Percentiles rank a stretch among this genome's conserved stretches.
Conservation (phyloP, 2,329 filamentous ascomycete species). For the Monosporascus ibericus region DNA sequence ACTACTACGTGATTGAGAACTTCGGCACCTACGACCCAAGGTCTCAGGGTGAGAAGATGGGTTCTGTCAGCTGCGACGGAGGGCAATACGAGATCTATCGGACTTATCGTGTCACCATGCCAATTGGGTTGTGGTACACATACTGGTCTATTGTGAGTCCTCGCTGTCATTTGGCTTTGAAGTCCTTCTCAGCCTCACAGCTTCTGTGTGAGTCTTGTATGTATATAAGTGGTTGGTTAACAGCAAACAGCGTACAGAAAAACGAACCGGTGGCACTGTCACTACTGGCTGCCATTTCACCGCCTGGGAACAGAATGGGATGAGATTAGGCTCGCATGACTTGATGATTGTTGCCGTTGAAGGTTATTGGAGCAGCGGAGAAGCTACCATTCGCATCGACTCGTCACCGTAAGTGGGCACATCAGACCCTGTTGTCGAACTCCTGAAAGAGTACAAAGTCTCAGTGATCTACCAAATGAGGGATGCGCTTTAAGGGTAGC, state of each 20-base stretch:
- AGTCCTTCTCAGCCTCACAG: too few relatives aligned
- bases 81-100: slow-evolving; percentile 30
- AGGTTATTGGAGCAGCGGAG: slow-evolving; percentile 37
- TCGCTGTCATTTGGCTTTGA: too few relatives aligned
- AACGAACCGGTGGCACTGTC: slow-evolving; percentile 13
- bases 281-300: slow-evolving; percentile 26
- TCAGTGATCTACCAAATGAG: too few relatives aligned
- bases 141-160: too few relatives aligned
- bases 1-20: slow-evolving; percentile 37
- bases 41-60: slow-evolving; percentile 26
- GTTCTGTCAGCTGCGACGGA: slow-evolving; percentile 26
- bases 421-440: too few relatives aligned
- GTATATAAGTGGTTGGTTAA: too few relatives aligned
- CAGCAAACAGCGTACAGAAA: slow-evolving; percentile 20
- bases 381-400: slow-evolving; percentile 25
- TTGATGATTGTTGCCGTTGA: slow-evolving; percentile 28
- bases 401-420: background rate
- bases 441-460: too few relatives aligned
- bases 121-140: too few relatives aligned
- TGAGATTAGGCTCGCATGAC: slow-evolving; percentile 23
- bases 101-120: slow-evolving; percentile 26
- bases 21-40: slow-evolving; percentile 37
- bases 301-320: slow-evolving; percentile 20
- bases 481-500: too few relatives aligned
- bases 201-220: too few relatives aligned